phyloP scores from a whole-genome alignment of 148 eudicot species.

The Chenopodium formosanum region DNA sequence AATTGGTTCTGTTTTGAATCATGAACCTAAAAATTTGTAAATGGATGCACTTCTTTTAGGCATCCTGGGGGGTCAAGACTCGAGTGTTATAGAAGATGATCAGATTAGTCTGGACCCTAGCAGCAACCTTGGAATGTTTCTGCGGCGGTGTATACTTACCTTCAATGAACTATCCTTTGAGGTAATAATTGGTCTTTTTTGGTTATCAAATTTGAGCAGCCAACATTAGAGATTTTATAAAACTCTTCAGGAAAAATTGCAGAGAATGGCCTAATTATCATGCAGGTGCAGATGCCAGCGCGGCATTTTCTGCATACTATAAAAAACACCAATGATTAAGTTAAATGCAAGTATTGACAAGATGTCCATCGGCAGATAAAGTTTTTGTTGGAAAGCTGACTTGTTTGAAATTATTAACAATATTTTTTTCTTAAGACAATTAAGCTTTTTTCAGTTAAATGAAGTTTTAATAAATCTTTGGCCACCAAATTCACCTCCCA shows the following conservation, averaged over 20 bases:
- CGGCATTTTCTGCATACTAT: not conserved
- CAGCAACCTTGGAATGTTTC: conserved; percentile 74
- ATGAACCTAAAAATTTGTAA: not conserved
- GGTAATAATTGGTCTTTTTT: conserved; percentile 41
- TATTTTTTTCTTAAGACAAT: not conserved
- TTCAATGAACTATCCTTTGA: conserved; percentile 79
- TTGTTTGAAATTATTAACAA: not conserved
- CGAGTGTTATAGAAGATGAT: conserved; percentile 77
- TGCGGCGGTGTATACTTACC: conserved; percentile 79
- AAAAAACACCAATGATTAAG: not conserved
- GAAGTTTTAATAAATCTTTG: no score
- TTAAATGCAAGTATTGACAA: not conserved
- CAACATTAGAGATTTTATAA: not conserved
- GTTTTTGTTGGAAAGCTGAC: not conserved
- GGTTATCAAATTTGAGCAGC: conserved; percentile 1
- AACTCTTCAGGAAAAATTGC: not conserved
- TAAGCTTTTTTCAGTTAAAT: not conserved
- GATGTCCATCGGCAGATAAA: not conserved
- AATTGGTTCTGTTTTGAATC: not conserved
- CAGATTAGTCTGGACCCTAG: conserved; percentile 82
- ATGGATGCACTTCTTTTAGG: conserved; percentile 38
- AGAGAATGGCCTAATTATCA: not conserved
- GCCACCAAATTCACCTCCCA: no score
- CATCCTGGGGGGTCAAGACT: conserved; percentile 63
- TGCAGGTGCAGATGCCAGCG: not conserved